Percentiles rank a stretch among this genome's conserved stretches.
These are phyloP conservation scores for Gossypium aridum DNA, from an alignment of 441 rosid genomes.

Conservation along the genomic window DNA sequence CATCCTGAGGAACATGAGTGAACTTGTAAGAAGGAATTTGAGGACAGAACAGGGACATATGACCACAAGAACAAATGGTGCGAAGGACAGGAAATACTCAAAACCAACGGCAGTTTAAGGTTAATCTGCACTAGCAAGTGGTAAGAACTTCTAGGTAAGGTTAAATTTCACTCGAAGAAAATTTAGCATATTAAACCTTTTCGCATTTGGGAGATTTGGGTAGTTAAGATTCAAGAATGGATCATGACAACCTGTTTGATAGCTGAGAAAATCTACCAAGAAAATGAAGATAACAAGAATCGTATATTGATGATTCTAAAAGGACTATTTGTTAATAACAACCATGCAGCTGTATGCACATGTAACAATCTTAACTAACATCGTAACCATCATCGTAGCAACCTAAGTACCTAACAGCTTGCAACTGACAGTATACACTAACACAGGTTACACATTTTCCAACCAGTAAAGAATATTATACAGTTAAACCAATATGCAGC, in stretches of 20 bases:
- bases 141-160: not conserved
- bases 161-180: not conserved
- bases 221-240: too few species aligned
- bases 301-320: too few species aligned
- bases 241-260: too few species aligned
- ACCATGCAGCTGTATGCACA: too few species aligned
- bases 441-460: not conserved
- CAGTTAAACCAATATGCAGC: not conserved
- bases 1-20: conserved; percentile 50
- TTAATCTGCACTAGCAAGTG: not conserved
- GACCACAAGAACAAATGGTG: not conserved
- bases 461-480: not conserved
- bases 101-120: not conserved
- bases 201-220: not conserved
- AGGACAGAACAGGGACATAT: not conserved
- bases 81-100: not conserved
- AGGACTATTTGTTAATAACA: too few species aligned
- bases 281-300: too few species aligned
- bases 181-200: not conserved
- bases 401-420: too few species aligned
- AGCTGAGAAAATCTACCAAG: too few species aligned
- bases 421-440: too few species aligned
- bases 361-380: too few species aligned
- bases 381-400: too few species aligned
- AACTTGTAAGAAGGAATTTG: not conserved